phyloP scores from a whole-genome alignment of 1,284 basidiomycete species.

The Trametes hirsuta region DNA sequence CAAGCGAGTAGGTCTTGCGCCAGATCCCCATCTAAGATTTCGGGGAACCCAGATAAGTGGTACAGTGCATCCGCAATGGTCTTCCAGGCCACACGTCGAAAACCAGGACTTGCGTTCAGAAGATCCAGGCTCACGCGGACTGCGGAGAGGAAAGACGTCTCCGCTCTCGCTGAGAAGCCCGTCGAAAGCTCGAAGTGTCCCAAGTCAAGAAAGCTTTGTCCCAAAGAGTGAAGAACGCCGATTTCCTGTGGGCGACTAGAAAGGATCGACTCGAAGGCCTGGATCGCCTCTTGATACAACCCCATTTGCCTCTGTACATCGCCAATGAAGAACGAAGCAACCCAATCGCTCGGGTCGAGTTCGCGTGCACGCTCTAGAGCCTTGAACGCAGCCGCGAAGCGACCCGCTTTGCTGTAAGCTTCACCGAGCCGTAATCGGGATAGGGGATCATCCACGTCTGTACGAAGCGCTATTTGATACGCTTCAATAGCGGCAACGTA shows the following conservation, averaged over 20 bases:
- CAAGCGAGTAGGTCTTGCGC: conserved; percentile 43
- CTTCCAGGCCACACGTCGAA: conserved; percentile 86
- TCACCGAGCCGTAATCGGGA: conserved; percentile 94
- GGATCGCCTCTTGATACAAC: conserved; percentile 75
- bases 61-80: conserved; percentile 79
- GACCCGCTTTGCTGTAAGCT: conserved; percentile 87
- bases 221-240: conserved; percentile 76
- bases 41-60: conserved; percentile 55
- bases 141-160: conserved; percentile 68
- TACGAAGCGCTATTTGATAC: conserved; percentile 88
- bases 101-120: conserved; percentile 59
- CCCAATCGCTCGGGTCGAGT: conserved; percentile 79
- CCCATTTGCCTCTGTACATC: conserved; percentile 86
- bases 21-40: conserved; percentile 45
- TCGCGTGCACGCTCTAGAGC: conserved; percentile 78
- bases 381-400: conserved; percentile 90
- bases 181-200: conserved; percentile 68
- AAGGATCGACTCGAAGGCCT: conserved; percentile 66
- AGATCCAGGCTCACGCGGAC: conserved; percentile 61
- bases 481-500: conserved; percentile 82
- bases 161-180: conserved; percentile 78
- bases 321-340: conserved; percentile 83
- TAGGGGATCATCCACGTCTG: conserved; percentile 75
- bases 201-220: conserved; percentile 74
- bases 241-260: conserved; percentile 61